These are phyloP conservation scores for Prinsepia uniflora DNA, from an alignment of 306 rosid genomes.

Conservation along the genomic window DNA sequence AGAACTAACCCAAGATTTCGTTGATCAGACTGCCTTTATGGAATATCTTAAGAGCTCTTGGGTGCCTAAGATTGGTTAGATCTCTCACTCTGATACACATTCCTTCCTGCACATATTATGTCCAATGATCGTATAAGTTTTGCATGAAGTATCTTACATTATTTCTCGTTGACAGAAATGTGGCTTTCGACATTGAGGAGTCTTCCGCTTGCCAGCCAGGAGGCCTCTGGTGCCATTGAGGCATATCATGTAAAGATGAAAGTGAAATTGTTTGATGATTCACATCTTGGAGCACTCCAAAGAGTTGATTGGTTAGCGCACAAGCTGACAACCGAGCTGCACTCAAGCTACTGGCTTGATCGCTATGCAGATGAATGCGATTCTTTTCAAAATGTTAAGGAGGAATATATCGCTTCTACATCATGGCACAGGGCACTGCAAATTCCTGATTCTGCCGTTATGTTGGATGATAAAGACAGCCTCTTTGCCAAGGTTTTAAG, in stretches of 20 bases:
- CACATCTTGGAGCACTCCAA: slow-evolving; percentile 90
- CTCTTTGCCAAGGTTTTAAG: slow-evolving; percentile 75
- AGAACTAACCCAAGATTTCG: slow-evolving; percentile 68
- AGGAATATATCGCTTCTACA: slow-evolving; percentile 82
- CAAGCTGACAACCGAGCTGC: slow-evolving; percentile 87
- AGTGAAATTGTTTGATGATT: slow-evolving; percentile 83
- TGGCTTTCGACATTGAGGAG: slow-evolving; percentile 83
- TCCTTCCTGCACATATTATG: slow-evolving; percentile 2
- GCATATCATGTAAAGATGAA: slow-evolving; percentile 86
- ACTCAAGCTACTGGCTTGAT: slow-evolving; percentile 90
- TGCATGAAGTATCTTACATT: slow-evolving; percentile 13
- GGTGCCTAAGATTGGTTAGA: slow-evolving; percentile 91
- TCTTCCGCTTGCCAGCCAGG: slow-evolving; percentile 86
- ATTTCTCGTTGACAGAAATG: slow-evolving; percentile 54
- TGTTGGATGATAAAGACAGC: slow-evolving; percentile 52
- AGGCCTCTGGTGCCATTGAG: slow-evolving; percentile 92
- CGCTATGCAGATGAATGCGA: slow-evolving; percentile 89
- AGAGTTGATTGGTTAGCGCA: slow-evolving; percentile 98
- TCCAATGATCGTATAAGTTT: slow-evolving; percentile 12
- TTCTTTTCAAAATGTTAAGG: slow-evolving; percentile 83
- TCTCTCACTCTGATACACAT: slow-evolving; percentile 20
- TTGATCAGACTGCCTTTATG: slow-evolving; percentile 80
- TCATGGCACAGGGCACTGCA: slow-evolving; percentile 86
- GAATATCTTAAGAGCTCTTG: slow-evolving; percentile 78
- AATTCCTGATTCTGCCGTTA: slow-evolving; percentile 61